These are phyloP conservation scores for Fomes fomentarius DNA, from an alignment of 1,284 basidiomycete species.

Conservation along the genomic window DNA sequence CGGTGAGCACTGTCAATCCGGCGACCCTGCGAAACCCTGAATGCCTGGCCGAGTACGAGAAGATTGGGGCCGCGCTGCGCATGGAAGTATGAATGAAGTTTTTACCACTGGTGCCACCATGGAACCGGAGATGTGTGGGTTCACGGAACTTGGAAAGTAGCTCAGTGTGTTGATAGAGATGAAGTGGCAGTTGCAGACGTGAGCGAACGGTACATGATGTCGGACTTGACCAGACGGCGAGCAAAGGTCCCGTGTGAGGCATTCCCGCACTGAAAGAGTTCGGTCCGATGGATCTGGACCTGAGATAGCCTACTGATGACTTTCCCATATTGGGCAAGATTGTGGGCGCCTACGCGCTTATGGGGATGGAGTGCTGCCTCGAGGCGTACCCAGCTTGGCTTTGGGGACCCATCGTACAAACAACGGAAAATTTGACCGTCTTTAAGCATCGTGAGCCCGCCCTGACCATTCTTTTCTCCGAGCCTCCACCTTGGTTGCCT, in stretches of 20 bases:
- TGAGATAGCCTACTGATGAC: slow-evolving; percentile 9
- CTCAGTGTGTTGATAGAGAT: neutral
- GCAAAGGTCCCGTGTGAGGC: slow-evolving; percentile 7
- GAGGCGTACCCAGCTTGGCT: slow-evolving; percentile 16
- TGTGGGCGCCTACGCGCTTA: slow-evolving; percentile 6
- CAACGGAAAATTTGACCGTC: slow-evolving; percentile 25
- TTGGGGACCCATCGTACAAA: slow-evolving; percentile 25
- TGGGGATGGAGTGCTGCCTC: slow-evolving; percentile 19
- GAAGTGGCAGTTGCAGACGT: neutral
- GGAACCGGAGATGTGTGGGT: neutral
- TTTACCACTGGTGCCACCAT: neutral
- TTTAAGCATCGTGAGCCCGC: slow-evolving; percentile 8
- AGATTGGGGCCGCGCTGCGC: slow-evolving; percentile 48
- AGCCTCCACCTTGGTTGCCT: slow-evolving; percentile 22
- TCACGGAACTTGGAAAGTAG: slow-evolving; percentile 6
- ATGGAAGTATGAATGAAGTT: slow-evolving; percentile 20
- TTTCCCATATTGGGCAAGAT: slow-evolving; percentile 1
- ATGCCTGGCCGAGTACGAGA: slow-evolving; percentile 68
- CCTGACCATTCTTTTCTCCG: slow-evolving; percentile 12
- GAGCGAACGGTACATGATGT: neutral
- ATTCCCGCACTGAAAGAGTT: slow-evolving; percentile 7
- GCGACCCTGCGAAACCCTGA: slow-evolving; percentile 80
- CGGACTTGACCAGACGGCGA: neutral
- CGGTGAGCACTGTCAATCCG: slow-evolving; percentile 70
- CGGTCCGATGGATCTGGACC: slow-evolving; percentile 23